phyloP scores from a whole-genome alignment of 1,139 yeast genomes.

The Pichia kudriavzevii region DNA sequence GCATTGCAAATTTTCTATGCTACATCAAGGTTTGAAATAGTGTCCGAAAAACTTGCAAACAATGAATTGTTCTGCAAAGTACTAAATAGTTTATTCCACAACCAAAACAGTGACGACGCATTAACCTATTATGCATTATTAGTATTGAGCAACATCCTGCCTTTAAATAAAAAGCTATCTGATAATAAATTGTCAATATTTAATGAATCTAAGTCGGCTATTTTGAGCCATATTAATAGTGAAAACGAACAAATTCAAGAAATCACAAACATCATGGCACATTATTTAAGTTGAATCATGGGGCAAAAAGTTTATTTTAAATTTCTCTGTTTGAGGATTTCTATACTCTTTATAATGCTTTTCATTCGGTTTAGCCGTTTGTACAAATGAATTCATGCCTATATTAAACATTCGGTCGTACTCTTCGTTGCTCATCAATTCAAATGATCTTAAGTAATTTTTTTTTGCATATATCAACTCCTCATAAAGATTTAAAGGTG shows the following conservation, averaged over 20 bases:
- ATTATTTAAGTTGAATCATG: slow-evolving; percentile 1
- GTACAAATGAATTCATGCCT: slow-evolving; percentile 14
- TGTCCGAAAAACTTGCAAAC: slow-evolving; percentile 31
- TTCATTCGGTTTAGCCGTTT: slow-evolving; percentile 20
- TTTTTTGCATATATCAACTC: slow-evolving; percentile 17
- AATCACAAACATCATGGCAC: background rate
- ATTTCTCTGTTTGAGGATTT: slow-evolving; percentile 25
- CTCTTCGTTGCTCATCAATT: slow-evolving; percentile 5
- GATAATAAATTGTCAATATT: background rate
- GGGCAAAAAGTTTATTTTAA: slow-evolving; percentile 15
- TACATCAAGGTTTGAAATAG: slow-evolving; percentile 32
- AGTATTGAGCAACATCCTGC: slow-evolving; percentile 3
- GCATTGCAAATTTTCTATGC: slow-evolving; percentile 8
- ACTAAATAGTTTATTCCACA: slow-evolving; percentile 29
- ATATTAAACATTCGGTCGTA: slow-evolving; percentile 16
- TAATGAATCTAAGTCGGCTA: slow-evolving; percentile 3
- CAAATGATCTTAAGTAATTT: slow-evolving; percentile 10
- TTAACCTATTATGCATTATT: slow-evolving; percentile 7
- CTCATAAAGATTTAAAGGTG: slow-evolving; percentile 10
- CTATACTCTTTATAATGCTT: slow-evolving; percentile 11
- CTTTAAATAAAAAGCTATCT: background rate
- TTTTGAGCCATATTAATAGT: slow-evolving; percentile 1
- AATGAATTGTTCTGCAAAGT: slow-evolving; percentile 26
- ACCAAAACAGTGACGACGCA: slow-evolving; percentile 27
- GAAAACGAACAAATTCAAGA: slow-evolving; percentile 7